These are phyloP conservation scores for Arachis monticola DNA, from an alignment of 331 rosid genomes.

Conservation along the genomic window DNA sequence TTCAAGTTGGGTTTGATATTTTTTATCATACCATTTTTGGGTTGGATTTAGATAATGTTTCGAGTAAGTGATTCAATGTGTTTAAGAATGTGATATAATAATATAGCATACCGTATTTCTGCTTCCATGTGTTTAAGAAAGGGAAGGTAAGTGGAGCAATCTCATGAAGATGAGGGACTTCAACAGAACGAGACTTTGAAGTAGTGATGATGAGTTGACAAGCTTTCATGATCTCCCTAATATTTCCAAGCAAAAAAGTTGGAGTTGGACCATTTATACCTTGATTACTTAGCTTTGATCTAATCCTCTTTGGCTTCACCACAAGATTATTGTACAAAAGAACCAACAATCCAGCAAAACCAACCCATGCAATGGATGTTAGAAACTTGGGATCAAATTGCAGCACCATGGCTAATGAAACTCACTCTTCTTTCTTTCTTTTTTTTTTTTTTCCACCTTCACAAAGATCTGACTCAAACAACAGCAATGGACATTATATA, in stretches of 20 bases:
- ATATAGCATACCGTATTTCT: conserved; percentile 40
- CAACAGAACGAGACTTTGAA: conserved; percentile 20
- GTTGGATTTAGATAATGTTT: no score
- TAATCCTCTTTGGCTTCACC: conserved; percentile 45
- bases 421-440: no score
- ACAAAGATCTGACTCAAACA: no score
- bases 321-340: conserved; percentile 35
- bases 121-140: conserved; percentile 49
- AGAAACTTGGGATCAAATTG: conserved; percentile 29
- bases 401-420: conserved; percentile 10
- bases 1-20: no score
- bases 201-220: not conserved
- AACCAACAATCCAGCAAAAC: conserved; percentile 19
- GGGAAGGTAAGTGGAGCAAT: conserved; percentile 42
- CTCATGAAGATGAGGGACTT: conserved; percentile 36
- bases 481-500: no score
- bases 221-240: conserved; percentile 42
- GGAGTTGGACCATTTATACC: conserved; percentile 55
- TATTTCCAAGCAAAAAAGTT: conserved; percentile 49
- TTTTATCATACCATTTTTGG: no score
- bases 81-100: no score
- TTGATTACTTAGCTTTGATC: conserved; percentile 49
- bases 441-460: no score
- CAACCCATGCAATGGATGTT: conserved; percentile 31
- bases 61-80: no score